Percentiles rank a stretch among this genome's conserved stretches.
Conservation (phyloP, 1,284 basidiomycete genomes). For the Volvariella volvacea region DNA sequence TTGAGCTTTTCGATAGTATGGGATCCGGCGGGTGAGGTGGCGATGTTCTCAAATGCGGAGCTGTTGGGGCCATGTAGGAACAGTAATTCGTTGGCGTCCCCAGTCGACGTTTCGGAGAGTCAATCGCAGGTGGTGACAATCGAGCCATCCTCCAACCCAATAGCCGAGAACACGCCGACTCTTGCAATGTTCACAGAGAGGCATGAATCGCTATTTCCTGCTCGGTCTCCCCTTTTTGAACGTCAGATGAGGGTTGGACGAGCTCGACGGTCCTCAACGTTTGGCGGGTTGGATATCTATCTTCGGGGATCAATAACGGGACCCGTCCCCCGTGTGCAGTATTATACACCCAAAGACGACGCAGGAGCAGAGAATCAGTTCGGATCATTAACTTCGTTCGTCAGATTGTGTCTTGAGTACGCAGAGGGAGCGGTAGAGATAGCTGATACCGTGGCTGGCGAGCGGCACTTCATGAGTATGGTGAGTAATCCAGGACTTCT, state of each 20-base stretch:
- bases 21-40: constrained; percentile 47
- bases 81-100: constrained; percentile 6
- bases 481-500: too few relatives aligned
- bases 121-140: constrained; percentile 29
- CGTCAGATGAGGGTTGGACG: constrained; percentile 12
- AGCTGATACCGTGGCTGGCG: too few relatives aligned
- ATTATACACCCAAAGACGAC: constrained; percentile 17
- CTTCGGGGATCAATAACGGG: constrained; percentile 15
- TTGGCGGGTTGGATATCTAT: constrained; percentile 26
- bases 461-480: too few relatives aligned
- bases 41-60: constrained; percentile 44
- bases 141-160: constrained; percentile 13
- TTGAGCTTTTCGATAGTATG: constrained; percentile 50
- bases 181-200: constrained; percentile 19
- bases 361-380: constrained; percentile 18
- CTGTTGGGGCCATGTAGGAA: constrained; percentile 30
- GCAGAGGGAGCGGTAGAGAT: background rate
- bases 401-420: background rate
- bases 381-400: constrained; percentile 11
- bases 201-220: background rate
- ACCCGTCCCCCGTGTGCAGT: constrained; percentile 10
- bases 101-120: constrained; percentile 21
- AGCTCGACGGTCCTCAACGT: constrained; percentile 25
- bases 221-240: constrained; percentile 11
- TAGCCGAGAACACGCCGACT: constrained; percentile 14